Base-by-base conservation (phyloP, 192 early-diverging fungal genomes). In the Entophlyctis helioformis region DNA sequence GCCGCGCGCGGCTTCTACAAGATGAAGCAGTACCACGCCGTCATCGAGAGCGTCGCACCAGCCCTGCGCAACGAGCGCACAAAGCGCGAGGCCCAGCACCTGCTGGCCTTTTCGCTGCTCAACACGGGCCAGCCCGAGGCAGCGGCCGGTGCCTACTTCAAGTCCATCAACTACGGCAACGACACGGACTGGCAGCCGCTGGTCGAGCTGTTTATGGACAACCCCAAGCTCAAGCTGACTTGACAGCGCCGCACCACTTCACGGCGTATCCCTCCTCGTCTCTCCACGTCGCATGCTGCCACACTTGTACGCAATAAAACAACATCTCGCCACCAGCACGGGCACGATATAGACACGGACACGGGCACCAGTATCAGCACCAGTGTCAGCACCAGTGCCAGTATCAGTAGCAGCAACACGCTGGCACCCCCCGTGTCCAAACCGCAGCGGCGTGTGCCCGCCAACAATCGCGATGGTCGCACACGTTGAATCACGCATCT, bases 181-280 rank as follows among this genome's bases (percentile, higher is more conserved):
- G 75, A 78, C 47, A 78, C 75, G 26, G 75, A 78, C 37, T 78
- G 75, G 75, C 75, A 78, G 52, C 63, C 65, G 21, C 42, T 78
- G 13, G 63, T 74, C 1, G 75, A 78, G 51, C 51, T 76, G 33
- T 64, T 76, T 40, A 48, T 76, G 33, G 74, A 76, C 36, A 66
- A 76, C 48, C 62, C 67, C 0, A 62, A 59, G 32, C 37, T 74
- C 23, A 74, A 69, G 37, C 46, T 74, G 31, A 74, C 67, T 27
- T 74, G 50, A 59, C 2, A 12, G 41, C 3, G 15, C 20, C 3
- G 37, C 37, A 6, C 6, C 6, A 21, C 3, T 38, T 5, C n/a
- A 16, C 29, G 29, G 29, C 29, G 4, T 11, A 8, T 31, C 29
- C 29, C 29, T 31, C n/a, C n/a, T n/a, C n/a, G n/a, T n/a, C n/a